These are phyloP conservation scores for Cystofilobasidium macerans DNA, from an alignment of 768 basidiomycete species.

Conservation along the genomic window DNA sequence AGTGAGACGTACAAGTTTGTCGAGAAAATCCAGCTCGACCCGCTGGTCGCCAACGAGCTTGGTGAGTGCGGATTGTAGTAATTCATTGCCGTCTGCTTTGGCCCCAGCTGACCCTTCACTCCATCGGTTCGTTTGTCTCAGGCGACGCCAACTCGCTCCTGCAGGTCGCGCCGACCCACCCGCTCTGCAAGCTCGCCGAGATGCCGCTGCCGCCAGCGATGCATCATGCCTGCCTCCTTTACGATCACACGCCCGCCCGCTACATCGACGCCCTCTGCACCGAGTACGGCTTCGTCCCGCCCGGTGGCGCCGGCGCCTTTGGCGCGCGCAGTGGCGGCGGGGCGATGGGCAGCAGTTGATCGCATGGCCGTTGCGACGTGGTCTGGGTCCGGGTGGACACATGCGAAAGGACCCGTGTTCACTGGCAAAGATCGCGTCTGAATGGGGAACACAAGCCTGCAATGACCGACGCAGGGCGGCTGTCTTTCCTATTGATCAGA, in stretches of 20 bases:
- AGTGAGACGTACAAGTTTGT: slow-evolving; percentile 99
- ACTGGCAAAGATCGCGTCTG: too few relatives aligned
- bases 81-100: not conserved
- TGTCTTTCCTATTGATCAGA: too few relatives aligned
- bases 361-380: too few relatives aligned
- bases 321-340: not conserved
- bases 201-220: slow-evolving; percentile 46
- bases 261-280: slow-evolving; percentile 94
- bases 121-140: slow-evolving; percentile 9
- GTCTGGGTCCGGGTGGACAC: too few relatives aligned
- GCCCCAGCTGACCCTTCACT: slow-evolving; percentile 31
- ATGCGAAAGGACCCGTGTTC: too few relatives aligned
- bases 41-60: slow-evolving; percentile 90
- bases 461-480: too few relatives aligned
- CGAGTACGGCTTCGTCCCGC: slow-evolving; percentile 42
- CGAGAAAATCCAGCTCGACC: slow-evolving; percentile 81
- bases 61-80: slow-evolving; percentile 45
- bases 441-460: too few relatives aligned
- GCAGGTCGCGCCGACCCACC: slow-evolving; percentile 6
- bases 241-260: slow-evolving; percentile 84
- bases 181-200: slow-evolving; percentile 7
- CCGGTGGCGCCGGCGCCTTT: not conserved
- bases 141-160: slow-evolving; percentile 17
- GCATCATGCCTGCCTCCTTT: slow-evolving; percentile 62
- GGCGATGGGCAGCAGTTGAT: not conserved